Percentiles rank a stretch among this genome's conserved stretches.
Evolutionary conservation across 2,329 filamentous ascomycete species (phyloP).

Genomic region (Fusarium verrucosum): DNA sequence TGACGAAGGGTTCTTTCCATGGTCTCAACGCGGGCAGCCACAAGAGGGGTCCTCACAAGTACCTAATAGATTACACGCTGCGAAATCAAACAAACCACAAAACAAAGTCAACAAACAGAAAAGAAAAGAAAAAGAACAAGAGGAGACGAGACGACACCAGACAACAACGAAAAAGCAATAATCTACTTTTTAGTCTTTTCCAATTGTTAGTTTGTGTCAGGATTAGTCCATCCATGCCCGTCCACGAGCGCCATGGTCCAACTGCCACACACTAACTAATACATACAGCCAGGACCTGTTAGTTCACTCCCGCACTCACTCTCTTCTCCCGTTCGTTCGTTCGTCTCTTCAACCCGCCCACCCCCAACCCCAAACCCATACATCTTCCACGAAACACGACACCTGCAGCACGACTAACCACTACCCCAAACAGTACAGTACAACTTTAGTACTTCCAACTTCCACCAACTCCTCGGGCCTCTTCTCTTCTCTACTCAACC

Average conservation of each 20-base stretch:
- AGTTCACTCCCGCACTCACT: conserved; percentile 15
- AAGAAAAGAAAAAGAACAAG: background rate
- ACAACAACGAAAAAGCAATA: background rate
- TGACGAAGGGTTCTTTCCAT: conserved; percentile 37
- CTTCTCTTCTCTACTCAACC: conserved; percentile 13
- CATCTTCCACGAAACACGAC: conserved; percentile 33
- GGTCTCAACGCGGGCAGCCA: conserved; percentile 38
- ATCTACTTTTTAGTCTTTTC: conserved; percentile 30
- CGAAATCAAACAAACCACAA: conserved; percentile 23
- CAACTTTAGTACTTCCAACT: conserved; percentile 31
- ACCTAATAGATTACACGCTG: too few species aligned
- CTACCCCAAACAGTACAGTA: background rate
- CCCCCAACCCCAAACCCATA: conserved; percentile 29
- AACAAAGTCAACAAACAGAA: conserved; percentile 10
- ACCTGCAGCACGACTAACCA: conserved; percentile 16
- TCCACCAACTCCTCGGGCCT: too few species aligned
- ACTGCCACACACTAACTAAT: conserved; percentile 35
- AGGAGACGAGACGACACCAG: conserved; percentile 1
- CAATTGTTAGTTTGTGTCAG: conserved; percentile 35
- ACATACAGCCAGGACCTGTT: too few species aligned
- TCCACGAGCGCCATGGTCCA: conserved; percentile 42
- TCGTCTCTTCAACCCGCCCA: conserved; percentile 36
- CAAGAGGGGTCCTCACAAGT: conserved; percentile 38
- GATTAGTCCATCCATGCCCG: conserved; percentile 16
- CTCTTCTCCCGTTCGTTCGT: conserved; percentile 16